phyloP scores from a whole-genome alignment of 2,329 filamentous ascomycete species.

The Fusarium mundagurra region DNA sequence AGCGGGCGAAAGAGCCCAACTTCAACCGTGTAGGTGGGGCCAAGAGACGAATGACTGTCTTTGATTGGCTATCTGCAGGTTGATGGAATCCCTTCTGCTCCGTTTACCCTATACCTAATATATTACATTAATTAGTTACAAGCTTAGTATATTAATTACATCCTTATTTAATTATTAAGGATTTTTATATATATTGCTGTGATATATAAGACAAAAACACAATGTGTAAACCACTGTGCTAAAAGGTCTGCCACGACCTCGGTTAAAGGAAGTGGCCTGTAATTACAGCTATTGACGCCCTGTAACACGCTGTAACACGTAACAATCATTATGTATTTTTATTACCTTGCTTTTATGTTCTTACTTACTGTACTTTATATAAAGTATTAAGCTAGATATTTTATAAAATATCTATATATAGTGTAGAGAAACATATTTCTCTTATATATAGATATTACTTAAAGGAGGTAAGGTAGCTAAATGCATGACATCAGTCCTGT shows the following conservation, averaged over 20 bases:
- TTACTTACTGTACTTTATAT: too few species aligned
- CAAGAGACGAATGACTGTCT: conserved; percentile 33
- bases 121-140: not conserved
- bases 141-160: not conserved
- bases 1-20: not conserved
- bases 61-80: conserved; percentile 36
- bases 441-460: not conserved
- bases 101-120: not conserved
- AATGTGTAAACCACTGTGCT: too few species aligned
- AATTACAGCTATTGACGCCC: too few species aligned
- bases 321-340: too few species aligned
- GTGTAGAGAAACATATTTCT: not conserved
- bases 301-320: too few species aligned
- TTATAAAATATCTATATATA: not conserved
- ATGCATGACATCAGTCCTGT: conserved; percentile 26
- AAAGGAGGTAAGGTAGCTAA: not conserved
- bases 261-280: too few species aligned
- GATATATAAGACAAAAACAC: too few species aligned
- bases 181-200: too few species aligned
- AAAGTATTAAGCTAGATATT: not conserved
- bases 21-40: not conserved
- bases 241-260: too few species aligned
- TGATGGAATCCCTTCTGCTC: not conserved
- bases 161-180: not conserved
- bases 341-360: not conserved